phyloP scores from a whole-genome alignment of 495 filamentous ascomycete genomes.

The Poronia punctata region DNA sequence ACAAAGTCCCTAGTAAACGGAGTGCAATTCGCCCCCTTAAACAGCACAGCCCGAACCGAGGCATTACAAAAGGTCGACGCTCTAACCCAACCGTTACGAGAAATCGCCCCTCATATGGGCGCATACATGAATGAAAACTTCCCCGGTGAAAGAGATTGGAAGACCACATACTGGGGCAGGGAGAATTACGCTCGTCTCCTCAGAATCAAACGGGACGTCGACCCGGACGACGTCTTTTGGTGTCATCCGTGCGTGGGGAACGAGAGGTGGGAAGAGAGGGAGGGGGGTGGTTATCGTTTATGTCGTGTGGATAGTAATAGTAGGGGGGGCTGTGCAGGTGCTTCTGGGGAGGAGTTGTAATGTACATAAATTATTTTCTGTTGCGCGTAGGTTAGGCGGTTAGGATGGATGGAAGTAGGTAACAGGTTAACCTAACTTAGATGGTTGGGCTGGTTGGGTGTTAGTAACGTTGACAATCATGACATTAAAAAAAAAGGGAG shows the following conservation, averaged over 20 bases:
- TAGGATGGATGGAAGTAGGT: too few relatives aligned
- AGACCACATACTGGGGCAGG: constrained; percentile 43
- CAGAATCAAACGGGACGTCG: constrained; percentile 45
- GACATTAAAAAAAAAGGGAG: too few relatives aligned
- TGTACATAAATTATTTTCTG: too few relatives aligned
- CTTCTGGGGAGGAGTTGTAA: too few relatives aligned
- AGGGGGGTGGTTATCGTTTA: constrained; percentile 22
- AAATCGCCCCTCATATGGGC: constrained; percentile 28
- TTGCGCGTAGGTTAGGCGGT: too few relatives aligned
- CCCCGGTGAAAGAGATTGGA: constrained; percentile 37
- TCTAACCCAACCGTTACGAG: constrained; percentile 30
- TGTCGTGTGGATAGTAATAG: constrained; percentile 14
- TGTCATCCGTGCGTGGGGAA: constrained; percentile 53
- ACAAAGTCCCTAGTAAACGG: too few relatives aligned
- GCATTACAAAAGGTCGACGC: constrained; percentile 35
- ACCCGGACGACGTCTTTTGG: constrained; percentile 53
- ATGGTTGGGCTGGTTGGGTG: too few relatives aligned
- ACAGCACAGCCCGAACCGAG: constrained; percentile 26
- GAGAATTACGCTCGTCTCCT: constrained; percentile 36
- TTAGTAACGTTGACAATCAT: too few relatives aligned
- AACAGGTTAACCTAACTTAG: too few relatives aligned
- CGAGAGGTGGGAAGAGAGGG: constrained; percentile 50
- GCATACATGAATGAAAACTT: constrained; percentile 43
- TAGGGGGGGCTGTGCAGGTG: too few relatives aligned
- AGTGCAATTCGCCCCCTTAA: constrained; percentile 27